phyloP scores from a whole-genome alignment of 176 grass and related monocot genomes.

The Carex kokanica region DNA sequence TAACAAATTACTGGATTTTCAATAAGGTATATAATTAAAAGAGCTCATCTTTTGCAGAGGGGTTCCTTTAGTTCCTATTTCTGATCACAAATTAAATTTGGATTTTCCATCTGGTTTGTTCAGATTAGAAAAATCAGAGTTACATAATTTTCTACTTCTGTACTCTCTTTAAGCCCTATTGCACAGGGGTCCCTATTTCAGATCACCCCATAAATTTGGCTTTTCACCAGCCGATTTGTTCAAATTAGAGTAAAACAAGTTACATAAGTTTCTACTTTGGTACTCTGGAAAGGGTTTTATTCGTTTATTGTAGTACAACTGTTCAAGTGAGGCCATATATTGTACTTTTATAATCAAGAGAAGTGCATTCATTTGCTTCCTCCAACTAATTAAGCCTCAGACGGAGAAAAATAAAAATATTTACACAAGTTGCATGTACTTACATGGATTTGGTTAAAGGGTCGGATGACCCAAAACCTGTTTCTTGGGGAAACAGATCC shows the following conservation, averaged over 20 bases:
- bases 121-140: neutral
- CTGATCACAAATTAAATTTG: neutral
- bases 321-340: neutral
- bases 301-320: neutral
- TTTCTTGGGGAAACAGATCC: constrained; percentile 82
- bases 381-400: neutral
- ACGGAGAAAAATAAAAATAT: constrained; percentile 4
- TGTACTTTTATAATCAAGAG: neutral
- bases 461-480: constrained; percentile 39
- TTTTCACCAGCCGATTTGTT: neutral
- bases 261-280: neutral
- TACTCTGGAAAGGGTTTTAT: neutral
- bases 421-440: constrained; percentile 1
- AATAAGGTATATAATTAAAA: neutral
- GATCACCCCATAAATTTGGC: neutral
- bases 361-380: neutral
- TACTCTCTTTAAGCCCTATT: neutral
- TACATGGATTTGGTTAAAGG: constrained; percentile 31
- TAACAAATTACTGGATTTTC: neutral
- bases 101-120: neutral
- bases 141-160: neutral
- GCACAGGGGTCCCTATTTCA: neutral
- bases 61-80: neutral
- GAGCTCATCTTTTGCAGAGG: neutral
- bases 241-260: neutral